Evolutionary conservation across 768 basidiomycete genomes (phyloP), one percentile per base, ranked within the genome.

Genomic region (Hortiboletus campestris): DNA sequence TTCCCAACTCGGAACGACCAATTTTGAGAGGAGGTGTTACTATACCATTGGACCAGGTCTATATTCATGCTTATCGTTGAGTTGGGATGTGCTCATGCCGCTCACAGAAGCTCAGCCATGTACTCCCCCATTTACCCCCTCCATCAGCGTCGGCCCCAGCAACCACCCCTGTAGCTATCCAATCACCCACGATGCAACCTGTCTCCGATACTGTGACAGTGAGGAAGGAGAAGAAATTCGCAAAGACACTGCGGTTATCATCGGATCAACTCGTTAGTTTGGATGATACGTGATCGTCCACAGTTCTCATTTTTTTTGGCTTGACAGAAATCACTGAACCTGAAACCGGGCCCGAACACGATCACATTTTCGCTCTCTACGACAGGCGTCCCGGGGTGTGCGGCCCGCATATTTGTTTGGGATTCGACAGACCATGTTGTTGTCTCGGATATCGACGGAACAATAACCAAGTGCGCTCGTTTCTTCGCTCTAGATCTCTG

Each of bases 361-460:
- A 88, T 98, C 58, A 94, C 94, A 0, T 99, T 98, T 69, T 95
- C 94, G 1, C 82, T 98, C 39, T 91, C 91, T 13, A 81, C 89
- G 4, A 85, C 90, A 2, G 91, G 91, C 6, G 80, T 79, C 1
- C 82, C 90, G 2, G 91, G 89, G 4, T 96, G 94, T 56, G 86
- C 94, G 2, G 92, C 97, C 19, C 81, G 94, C 6, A 91, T 99
- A 57, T 99, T 99, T 62, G 79, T 98, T 22, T 98, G 94, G 95
- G 91, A 98, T 54, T 83, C 86, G n/a, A 86, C 85, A 3, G 94
- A 97, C 65, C 80, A 81, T 3, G 84, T 99, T 20, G 90, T 99
- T 25, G 85, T 99, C 39, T 97, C 94, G 40, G 97, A 99, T 66
- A 98, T 99, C 57, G 97, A 99, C 66, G 97, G 97, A 7, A 99